A percentile compares a stretch with the other conserved stretches of the same genome.
Conservation (phyloP, 23 red algal genomes). For the Agarophyton chilense region DNA sequence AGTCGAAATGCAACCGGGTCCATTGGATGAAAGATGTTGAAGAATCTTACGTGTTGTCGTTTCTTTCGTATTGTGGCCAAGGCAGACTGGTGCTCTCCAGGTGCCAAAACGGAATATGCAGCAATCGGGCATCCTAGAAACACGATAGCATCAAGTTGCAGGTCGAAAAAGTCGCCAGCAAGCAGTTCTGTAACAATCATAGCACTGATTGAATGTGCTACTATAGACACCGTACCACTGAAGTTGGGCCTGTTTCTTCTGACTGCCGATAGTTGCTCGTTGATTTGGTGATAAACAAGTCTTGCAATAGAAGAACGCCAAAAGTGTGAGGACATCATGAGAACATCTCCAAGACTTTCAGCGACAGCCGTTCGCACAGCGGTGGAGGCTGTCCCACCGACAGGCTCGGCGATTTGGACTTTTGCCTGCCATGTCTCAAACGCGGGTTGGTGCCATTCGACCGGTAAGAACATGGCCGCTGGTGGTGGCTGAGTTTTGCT, state of each 20-base stretch:
- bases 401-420: conserved; percentile 36
- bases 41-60: conserved; percentile 15
- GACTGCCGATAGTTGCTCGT: conserved; percentile 37
- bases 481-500: not conserved
- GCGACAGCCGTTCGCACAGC: conserved; percentile 46
- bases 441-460: conserved; percentile 57
- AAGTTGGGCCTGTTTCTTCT: conserved; percentile 46
- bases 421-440: conserved; percentile 63
- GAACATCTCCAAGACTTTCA: conserved; percentile 49
- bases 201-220: conserved; percentile 42
- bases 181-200: conserved; percentile 55
- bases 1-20: conserved; percentile 62
- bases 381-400: not conserved
- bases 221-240: conserved; percentile 27
- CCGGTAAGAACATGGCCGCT: conserved; percentile 46
- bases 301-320: conserved; percentile 33
- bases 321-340: conserved; percentile 52
- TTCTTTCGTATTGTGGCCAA: conserved; percentile 34
- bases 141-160: conserved; percentile 42
- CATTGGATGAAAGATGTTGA: conserved; percentile 64
- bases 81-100: conserved; percentile 33
- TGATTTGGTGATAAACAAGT: conserved; percentile 23
- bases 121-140: conserved; percentile 49
- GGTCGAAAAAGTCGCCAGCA: not conserved
- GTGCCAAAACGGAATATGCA: conserved; percentile 42